A percentile compares a stretch with the other conserved stretches of the same genome.
Evolutionary conservation across 331 rosid genomes (phyloP).

Genomic region (Cydonia oblonga): DNA sequence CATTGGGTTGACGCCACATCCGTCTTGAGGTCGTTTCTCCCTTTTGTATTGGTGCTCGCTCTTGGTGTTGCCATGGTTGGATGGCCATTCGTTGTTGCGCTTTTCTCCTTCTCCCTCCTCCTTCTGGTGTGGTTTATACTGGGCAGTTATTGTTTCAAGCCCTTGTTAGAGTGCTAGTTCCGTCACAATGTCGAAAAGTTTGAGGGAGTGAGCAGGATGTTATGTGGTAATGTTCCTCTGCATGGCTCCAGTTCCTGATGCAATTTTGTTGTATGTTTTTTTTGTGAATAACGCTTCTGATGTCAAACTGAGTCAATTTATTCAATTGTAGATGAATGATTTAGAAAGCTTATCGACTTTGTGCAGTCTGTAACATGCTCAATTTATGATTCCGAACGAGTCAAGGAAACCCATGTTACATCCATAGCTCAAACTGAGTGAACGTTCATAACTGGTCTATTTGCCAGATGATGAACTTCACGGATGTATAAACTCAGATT

Average conservation of each 20-base stretch:
- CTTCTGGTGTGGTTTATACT: conserved; percentile 69
- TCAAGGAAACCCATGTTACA: no score
- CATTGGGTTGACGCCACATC: conserved; percentile 65
- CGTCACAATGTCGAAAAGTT: conserved; percentile 3
- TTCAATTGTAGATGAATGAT: neutral
- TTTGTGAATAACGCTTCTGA: neutral
- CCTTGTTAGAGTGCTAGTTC: conserved; percentile 52
- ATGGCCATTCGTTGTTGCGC: conserved; percentile 66
- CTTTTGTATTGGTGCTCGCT: conserved; percentile 57
- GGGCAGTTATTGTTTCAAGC: conserved; percentile 48
- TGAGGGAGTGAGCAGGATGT: neutral
- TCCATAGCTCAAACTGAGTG: no score
- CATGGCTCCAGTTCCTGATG: neutral
- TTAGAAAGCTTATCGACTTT: neutral
- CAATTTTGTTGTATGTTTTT: neutral
- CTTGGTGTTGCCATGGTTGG: conserved; percentile 64
- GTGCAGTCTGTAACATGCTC: neutral
- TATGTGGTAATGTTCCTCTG: neutral
- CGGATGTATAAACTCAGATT: no score
- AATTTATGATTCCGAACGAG: no score
- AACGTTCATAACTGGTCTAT: no score
- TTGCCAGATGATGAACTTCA: no score
- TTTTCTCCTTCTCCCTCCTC: conserved; percentile 47
- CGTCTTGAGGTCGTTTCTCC: conserved; percentile 63
- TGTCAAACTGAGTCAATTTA: neutral